Base-by-base conservation (phyloP, 805 yeast genomes). In the Yarrowia deformans region DNA sequence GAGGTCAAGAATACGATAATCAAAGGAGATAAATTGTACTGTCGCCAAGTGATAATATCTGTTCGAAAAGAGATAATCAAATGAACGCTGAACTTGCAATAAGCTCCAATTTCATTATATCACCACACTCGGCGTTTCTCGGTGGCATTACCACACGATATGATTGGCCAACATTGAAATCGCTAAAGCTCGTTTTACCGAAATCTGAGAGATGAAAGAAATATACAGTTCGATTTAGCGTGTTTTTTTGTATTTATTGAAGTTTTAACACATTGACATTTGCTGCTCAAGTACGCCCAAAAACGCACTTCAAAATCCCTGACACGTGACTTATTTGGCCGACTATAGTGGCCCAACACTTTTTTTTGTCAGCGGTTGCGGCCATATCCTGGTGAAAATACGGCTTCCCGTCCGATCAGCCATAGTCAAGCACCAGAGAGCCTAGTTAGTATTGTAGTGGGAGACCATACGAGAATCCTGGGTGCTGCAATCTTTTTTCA, bases 381-480 rank as follows among this genome's bases (percentile, higher is more conserved):
- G 52, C 52, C 52, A 48, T 48, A 48, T 48, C 52, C 52, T 48
- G 52, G 52, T 48, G 52, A 48, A 48, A 48, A 48, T 48, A 48
- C 52, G 52, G 52, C 52, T 48, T 48, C 52, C 52, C 52, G 52
- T 48, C 52, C 52, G 52, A 48, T 48, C 52, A 48, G 52, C 52
- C 52, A 48, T 48, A 48, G 52, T 48, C 52, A 48, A 48, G 52
- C 52, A 48, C 52, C 52, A 48, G 52, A 48, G 52, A 48, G 52
- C 52, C 52, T 48, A 48, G 52, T 48, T 48, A 48, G 52, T 48
- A 48, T 48, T 48, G 52, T 48, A 48, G 52, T 48, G 52, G 52
- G 52, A 48, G 52, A 48, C 52, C 52, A 48, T 48, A 48, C 52
- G 52, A 48, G 52, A 48, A 48, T 48, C 52, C 52, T 48, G 52